These are phyloP conservation scores for Pleurotus djamor DNA, from an alignment of 768 basidiomycete genomes.

Conservation along the genomic window DNA sequence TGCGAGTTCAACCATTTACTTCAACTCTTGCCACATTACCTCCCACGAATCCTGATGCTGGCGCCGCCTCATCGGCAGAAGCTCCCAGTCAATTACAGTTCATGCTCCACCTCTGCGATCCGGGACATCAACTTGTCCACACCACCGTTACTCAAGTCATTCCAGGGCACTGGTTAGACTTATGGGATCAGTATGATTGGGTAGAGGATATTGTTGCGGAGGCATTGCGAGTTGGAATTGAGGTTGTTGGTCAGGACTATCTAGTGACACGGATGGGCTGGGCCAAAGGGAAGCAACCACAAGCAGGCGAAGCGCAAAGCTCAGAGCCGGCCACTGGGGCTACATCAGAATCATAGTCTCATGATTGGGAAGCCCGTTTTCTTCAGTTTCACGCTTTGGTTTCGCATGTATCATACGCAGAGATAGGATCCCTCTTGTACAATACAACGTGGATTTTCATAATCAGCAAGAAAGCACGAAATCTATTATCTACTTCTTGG, in stretches of 20 bases:
- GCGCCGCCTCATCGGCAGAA: constrained; percentile 30
- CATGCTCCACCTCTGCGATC: constrained; percentile 72
- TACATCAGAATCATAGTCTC: too few relatives aligned
- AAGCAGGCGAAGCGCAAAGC: constrained; percentile 20
- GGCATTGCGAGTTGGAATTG: constrained; percentile 77
- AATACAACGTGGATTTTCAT: not conserved
- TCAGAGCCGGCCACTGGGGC: not conserved
- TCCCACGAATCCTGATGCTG: constrained; percentile 14
- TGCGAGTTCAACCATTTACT: constrained; percentile 89
- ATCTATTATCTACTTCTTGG: constrained; percentile 63
- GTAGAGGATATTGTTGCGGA: constrained; percentile 95
- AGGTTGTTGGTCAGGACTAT: constrained; percentile 92
- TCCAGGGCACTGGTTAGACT: constrained; percentile 81
- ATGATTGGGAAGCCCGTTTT: not conserved
- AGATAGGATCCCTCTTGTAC: not conserved
- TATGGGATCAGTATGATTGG: constrained; percentile 95
- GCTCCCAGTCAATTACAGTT: constrained; percentile 60
- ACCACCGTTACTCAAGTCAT: constrained; percentile 82
- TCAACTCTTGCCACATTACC: constrained; percentile 42
- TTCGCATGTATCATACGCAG: not conserved
- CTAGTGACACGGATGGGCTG: constrained; percentile 86
- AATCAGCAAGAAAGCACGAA: not conserved
- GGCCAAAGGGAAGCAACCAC: constrained; percentile 36
- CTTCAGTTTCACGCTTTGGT: not conserved
- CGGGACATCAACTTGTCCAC: constrained; percentile 72